Evolutionary conservation across 2,329 filamentous ascomycete genomes (phyloP), one percentile per base, ranked within the genome.

Genomic region (Dendryphion nanum): DNA sequence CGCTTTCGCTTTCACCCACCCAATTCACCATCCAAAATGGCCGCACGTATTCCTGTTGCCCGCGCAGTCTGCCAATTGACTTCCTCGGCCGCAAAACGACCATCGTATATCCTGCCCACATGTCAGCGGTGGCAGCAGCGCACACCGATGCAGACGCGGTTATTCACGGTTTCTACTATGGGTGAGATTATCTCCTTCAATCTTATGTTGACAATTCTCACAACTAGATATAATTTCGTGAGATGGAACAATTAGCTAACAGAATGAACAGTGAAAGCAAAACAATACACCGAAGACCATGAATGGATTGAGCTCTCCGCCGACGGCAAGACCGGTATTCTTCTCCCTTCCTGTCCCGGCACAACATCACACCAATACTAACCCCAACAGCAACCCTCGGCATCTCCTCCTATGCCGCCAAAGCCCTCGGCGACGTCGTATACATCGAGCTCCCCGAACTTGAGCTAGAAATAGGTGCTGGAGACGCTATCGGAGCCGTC

Each of bases 261-360:
- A n/a, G n/a, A n/a, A n/a, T n/a, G n/a, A 2, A 10, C 2, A 8
- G 24, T 47, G 86, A 83, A 76, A 38, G 73, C 79, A 55, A 91
- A 93, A 73, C 87, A 84, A 67, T 98, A 95, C 77, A 96, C 93
- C 50, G 85, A 90, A 67, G 91, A 96, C 64, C 93, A 98, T 76
- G 93, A 98, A 75, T 98, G 93, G 93, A 83, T 98, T 66, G 89
- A 96, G 70, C 74, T 95, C 44, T 84, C 83, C 40, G 81, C 81
- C 35, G 86, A 94, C 70, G 82, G 85, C 66, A 91, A 86, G 69
- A 85, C 83, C 34, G 90, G 87, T 75, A 80, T 24, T 51, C 42
- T 20, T 17, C 8, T 33, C n/a, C 14, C 37, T 3, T 14, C 18
- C 6, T 35, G 24, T 23, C 28, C 16, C 36, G 26, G 26, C 14